Conservation (phyloP, 2,329 filamentous ascomycete species). For the Gaeumannomyces tritici region DNA sequence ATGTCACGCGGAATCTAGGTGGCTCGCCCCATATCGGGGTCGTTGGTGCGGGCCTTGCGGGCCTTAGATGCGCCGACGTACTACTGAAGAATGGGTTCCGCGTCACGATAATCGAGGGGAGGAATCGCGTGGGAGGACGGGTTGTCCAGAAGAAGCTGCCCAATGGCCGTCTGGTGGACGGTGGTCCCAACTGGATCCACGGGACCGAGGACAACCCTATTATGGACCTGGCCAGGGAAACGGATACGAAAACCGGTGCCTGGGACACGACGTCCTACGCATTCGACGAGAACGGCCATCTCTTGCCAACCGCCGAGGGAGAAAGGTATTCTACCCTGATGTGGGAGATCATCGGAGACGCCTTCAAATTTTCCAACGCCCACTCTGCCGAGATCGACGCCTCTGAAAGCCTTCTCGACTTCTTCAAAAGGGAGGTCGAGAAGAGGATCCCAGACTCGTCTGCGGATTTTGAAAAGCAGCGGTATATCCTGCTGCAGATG, state of each 20-base stretch:
- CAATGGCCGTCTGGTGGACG: constrained; percentile 40
- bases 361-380: constrained; percentile 57
- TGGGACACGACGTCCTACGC: constrained; percentile 45
- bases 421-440: constrained; percentile 27
- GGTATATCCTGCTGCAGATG: constrained; percentile 37
- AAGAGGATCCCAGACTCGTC: constrained; percentile 36
- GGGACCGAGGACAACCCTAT: constrained; percentile 64
- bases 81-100: constrained; percentile 49
- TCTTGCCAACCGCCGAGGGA: constrained; percentile 36
- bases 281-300: constrained; percentile 45
- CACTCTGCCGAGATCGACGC: constrained; percentile 36
- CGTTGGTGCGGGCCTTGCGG: constrained; percentile 62
- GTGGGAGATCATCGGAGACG: constrained; percentile 60
- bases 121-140: constrained; percentile 57
- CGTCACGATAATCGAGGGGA: constrained; percentile 61
- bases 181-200: constrained; percentile 75
- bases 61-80: constrained; percentile 61
- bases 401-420: constrained; percentile 42
- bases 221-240: constrained; percentile 53
- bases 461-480: constrained; percentile 26
- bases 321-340: constrained; percentile 41
- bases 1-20: constrained; percentile 11
- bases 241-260: constrained; percentile 36
- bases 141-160: constrained; percentile 41
- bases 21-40: constrained; percentile 49